These are phyloP conservation scores for Aristolochia fimbriata DNA, from an alignment of 164 flowering plant species.

Conservation along the genomic window DNA sequence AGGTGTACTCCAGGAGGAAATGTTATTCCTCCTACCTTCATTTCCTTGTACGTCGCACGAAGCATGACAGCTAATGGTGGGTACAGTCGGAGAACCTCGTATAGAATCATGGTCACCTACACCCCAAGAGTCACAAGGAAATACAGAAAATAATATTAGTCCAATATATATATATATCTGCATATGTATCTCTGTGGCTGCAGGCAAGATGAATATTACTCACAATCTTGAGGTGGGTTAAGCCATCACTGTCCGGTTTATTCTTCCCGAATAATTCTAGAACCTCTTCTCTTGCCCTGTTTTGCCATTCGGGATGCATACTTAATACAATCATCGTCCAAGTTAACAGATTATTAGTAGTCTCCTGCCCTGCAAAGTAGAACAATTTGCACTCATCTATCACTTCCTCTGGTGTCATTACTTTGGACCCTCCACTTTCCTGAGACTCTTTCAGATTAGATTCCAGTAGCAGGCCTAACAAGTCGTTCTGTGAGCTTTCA, in stretches of 20 bases:
- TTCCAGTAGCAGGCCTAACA: constrained; percentile 4
- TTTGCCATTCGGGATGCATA: not conserved
- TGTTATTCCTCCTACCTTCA: not conserved
- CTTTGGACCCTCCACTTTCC: not conserved
- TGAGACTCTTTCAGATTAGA: not conserved
- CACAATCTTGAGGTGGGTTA: not conserved
- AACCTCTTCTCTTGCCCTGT: not conserved
- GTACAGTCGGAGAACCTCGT: not conserved
- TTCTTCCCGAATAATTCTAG: not conserved
- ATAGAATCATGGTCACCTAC: not conserved
- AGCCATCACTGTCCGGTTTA: not conserved
- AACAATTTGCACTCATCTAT: not conserved
- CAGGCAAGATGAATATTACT: not conserved
- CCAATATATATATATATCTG: no score
- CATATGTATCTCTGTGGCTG: no score
- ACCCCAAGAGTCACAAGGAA: no score
- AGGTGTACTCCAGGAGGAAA: not conserved
- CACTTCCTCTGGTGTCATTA: constrained; percentile 16
- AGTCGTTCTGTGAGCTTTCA: constrained; percentile 1
- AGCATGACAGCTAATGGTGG: not conserved
- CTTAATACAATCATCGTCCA: not conserved
- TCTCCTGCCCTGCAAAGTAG: not conserved
- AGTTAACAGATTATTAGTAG: not conserved
- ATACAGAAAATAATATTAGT: not conserved
- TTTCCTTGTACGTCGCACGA: not conserved